These are phyloP conservation scores for Metarhizium brunneum DNA, from an alignment of 2,329 filamentous ascomycete species.

Conservation along the genomic window DNA sequence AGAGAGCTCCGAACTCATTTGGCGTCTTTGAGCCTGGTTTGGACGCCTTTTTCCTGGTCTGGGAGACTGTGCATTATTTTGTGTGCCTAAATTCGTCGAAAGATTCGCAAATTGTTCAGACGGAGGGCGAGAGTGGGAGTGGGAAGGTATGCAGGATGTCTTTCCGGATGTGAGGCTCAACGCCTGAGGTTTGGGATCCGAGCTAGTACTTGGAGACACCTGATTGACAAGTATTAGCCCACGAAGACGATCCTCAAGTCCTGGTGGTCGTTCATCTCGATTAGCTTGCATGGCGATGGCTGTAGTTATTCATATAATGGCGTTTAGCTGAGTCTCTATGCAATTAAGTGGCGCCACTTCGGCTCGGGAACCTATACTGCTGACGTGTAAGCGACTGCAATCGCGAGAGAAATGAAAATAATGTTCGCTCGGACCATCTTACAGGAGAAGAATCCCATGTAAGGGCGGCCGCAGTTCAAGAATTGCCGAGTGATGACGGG, in stretches of 20 bases:
- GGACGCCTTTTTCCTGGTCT: conserved; percentile 10
- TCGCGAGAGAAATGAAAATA: background rate
- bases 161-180: background rate
- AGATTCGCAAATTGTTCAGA: background rate
- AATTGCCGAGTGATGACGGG: background rate
- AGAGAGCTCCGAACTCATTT: conserved; percentile 51
- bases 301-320: background rate
- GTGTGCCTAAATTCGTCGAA: background rate
- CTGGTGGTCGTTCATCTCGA: conserved; percentile 8
- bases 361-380: background rate
- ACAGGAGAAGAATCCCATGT: background rate
- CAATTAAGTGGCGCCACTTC: background rate
- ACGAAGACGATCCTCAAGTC: conserved; percentile 48
- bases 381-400: background rate
- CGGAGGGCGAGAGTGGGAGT: background rate
- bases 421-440: background rate
- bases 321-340: background rate
- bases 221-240: conserved; percentile 49
- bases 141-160: background rate
- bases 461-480: background rate
- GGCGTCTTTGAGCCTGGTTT: conserved; percentile 55
- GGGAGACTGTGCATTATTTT: conserved; percentile 11
- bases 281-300: background rate
- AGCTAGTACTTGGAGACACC: conserved; percentile 1
- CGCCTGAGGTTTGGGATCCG: background rate